A percentile compares a stretch with the other conserved stretches of the same genome.
phyloP scores from a whole-genome alignment of 352 stramenopile genomes.

The Pythium angustatum region DNA sequence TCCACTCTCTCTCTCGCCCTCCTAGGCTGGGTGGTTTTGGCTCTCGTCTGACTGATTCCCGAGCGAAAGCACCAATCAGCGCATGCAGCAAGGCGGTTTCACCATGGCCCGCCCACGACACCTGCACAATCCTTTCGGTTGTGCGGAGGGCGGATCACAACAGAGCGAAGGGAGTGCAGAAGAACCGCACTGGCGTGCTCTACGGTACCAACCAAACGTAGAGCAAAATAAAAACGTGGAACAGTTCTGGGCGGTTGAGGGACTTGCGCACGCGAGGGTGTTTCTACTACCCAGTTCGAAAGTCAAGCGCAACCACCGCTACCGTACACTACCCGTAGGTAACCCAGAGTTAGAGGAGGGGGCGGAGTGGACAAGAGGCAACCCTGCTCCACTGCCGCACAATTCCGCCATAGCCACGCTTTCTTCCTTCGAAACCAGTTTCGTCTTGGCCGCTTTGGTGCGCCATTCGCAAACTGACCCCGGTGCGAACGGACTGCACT shows the following conservation, averaged over 20 bases:
- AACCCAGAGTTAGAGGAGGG: not conserved
- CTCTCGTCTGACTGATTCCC: not conserved
- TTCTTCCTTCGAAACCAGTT: conserved; percentile 7
- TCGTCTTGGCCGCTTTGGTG: conserved; percentile 2
- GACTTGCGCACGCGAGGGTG: conserved; percentile 1
- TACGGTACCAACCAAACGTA: not conserved
- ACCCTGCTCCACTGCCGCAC: too few relatives aligned
- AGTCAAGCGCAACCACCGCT: not conserved
- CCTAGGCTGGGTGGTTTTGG: not conserved
- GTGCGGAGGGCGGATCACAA: not conserved
- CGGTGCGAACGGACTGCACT: not conserved
- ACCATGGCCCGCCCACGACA: not conserved
- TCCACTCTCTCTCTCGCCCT: not conserved
- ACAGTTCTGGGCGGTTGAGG: conserved; percentile 2
- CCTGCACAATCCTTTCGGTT: not conserved
- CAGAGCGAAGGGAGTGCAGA: not conserved
- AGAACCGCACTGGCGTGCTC: conserved; percentile 2
- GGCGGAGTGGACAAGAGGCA: not conserved
- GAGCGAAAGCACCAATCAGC: too few relatives aligned
- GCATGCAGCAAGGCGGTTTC: not conserved
- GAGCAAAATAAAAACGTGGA: not conserved
- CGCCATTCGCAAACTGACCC: not conserved
- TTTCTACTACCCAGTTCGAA: conserved; percentile 3
- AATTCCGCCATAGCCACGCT: not conserved
- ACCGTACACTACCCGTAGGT: too few relatives aligned